phyloP scores from a whole-genome alignment of 495 filamentous ascomycete genomes.

The Penicillium cataractarum region DNA sequence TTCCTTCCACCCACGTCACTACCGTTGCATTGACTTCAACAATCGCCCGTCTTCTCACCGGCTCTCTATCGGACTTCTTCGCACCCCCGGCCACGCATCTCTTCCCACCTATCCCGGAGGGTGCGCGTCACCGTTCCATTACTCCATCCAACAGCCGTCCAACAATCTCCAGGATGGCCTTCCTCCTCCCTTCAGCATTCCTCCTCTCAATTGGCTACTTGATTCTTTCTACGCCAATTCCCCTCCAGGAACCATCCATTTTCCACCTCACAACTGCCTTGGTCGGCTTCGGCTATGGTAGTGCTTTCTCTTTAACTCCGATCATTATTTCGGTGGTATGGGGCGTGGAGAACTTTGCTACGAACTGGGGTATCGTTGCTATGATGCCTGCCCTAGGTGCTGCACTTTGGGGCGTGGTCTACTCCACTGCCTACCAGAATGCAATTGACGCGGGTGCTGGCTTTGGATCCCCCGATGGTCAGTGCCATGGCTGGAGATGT shows the following conservation, averaged over 20 bases:
- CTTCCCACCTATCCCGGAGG: constrained; percentile 41
- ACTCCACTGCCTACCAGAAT: constrained; percentile 77
- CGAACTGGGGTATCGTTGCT: constrained; percentile 94
- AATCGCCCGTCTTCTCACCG: constrained; percentile 80
- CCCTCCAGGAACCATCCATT: constrained; percentile 65
- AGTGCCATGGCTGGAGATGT: constrained; percentile 73
- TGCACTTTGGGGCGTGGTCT: constrained; percentile 82
- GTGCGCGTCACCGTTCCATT: constrained; percentile 23
- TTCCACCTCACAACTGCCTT: constrained; percentile 81
- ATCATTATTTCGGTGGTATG: constrained; percentile 94
- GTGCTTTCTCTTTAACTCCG: constrained; percentile 83
- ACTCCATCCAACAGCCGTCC: constrained; percentile 40
- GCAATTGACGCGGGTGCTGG: constrained; percentile 46
- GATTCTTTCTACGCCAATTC: constrained; percentile 69
- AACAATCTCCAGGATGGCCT: constrained; percentile 73
- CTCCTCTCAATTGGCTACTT: constrained; percentile 78
- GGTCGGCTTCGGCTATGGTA: constrained; percentile 89
- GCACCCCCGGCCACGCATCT: constrained; percentile 64
- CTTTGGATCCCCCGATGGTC: constrained; percentile 29
- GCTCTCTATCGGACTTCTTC: constrained; percentile 83
- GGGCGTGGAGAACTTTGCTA: constrained; percentile 98
- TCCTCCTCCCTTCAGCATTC: constrained; percentile 75
- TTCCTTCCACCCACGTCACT: constrained; percentile 86
- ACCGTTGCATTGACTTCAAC: constrained; percentile 90
- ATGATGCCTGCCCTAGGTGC: constrained; percentile 87